These are phyloP conservation scores for Physaria fendleri DNA, from an alignment of 345 rosid genomes.

Conservation along the genomic window DNA sequence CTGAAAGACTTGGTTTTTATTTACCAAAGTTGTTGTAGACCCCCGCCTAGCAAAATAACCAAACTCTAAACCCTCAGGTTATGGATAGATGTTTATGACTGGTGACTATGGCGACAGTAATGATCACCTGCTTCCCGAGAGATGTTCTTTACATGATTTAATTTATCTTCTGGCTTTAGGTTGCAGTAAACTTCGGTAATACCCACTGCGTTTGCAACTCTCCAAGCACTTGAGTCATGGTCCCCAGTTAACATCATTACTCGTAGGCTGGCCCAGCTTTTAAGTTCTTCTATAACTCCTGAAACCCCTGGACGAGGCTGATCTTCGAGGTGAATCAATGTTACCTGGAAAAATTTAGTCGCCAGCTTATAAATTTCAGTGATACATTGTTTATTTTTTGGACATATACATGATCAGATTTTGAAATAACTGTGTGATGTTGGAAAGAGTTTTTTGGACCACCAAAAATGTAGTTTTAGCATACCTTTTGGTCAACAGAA, in stretches of 20 bases:
- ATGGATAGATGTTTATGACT: neutral
- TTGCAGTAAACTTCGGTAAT: slow-evolving; percentile 71
- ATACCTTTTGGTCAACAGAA: slow-evolving; percentile 81
- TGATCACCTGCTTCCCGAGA: slow-evolving; percentile 67
- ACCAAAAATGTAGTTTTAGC: neutral
- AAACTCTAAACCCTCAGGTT: neutral
- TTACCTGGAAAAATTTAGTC: slow-evolving; percentile 42
- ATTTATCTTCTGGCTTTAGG: slow-evolving; percentile 92
- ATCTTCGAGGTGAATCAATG: slow-evolving; percentile 96
- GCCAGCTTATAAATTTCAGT: slow-evolving; percentile 17
- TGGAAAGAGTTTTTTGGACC: neutral
- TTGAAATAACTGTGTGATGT: neutral
- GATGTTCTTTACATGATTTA: slow-evolving; percentile 66
- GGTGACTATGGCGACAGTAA: neutral
- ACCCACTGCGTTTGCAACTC: slow-evolving; percentile 90
- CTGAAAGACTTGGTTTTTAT: neutral
- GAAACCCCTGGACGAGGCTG: slow-evolving; percentile 80
- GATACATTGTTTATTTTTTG: neutral
- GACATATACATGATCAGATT: neutral
- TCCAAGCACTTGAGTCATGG: slow-evolving; percentile 87
- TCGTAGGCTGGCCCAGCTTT: slow-evolving; percentile 52
- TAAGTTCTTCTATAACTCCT: slow-evolving; percentile 61
- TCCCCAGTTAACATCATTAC: slow-evolving; percentile 95
- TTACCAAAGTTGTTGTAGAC: slow-evolving; percentile 82
- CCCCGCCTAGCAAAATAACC: slow-evolving; percentile 62